Base-by-base conservation (phyloP, 2,329 filamentous ascomycete genomes). In the Fusarium neocosmosporiellum region DNA sequence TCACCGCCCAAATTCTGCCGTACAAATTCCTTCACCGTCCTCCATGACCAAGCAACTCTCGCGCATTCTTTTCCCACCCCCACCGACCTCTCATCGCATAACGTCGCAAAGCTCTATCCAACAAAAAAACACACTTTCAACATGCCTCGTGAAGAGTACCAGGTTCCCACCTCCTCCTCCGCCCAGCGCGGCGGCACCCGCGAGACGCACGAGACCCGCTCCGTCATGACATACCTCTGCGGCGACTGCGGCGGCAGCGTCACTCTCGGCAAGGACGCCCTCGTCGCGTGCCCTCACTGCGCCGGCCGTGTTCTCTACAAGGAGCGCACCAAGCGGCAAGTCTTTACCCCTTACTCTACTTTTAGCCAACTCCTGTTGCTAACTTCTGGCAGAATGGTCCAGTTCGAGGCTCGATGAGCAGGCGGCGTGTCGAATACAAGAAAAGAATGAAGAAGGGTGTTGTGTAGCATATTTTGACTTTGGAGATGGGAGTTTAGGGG, bases 251-350 rank as follows among this genome's bases (percentile, higher is more conserved):
- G 83, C 57, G 80, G 80, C 61, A 79, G 78, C 78, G 81, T 83
- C 69, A 80, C 80, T 64, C 82, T 84, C 73, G 77, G 78, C 67
- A 82, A 83, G 78, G 84, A 85, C 67, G 88, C 88, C 57, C 86
- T 90, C n/a, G 82, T 84, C 58, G 83, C 83, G 24, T 84, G 83
- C 74, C 81, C 82, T 65, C 83, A 84, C 71, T 99, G 96, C 83
- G 96, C 96, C 9, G 96, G 98, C 79, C 92, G 96, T 74, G 95
- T 99, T 70, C 85, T 99, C 75, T 98, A 98, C 85, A 99, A 99
- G 90, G 94, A 98, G 89, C 87, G 96, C 80, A 99, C 96, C 50
- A 98, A 97, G 88, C 91, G 96, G 96, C 98, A 82, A 84, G 92
- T 85, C 67, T 59, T 59, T 50, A 29, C 5, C 4, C 54, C 31